Evolutionary conservation across 306 rosid genomes (phyloP).

Genomic region (Vicia faba): DNA sequence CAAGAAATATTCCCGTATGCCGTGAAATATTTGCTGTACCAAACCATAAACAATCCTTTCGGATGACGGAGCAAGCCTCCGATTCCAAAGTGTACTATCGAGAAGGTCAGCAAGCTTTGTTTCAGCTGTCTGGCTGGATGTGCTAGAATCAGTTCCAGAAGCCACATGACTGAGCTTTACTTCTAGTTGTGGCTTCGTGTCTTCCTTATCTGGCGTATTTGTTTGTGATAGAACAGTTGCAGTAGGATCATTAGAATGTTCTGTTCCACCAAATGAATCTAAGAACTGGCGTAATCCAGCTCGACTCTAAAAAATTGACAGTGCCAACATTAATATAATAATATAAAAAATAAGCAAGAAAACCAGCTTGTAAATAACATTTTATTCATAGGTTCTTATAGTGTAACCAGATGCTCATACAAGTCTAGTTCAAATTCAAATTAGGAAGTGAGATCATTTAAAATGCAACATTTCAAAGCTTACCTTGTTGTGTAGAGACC

Average conservation of each 20-base stretch:
- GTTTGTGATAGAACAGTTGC: conserved; percentile 57
- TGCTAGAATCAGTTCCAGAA: conserved; percentile 66
- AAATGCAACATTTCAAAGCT: conserved; percentile 28
- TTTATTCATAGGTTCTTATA: conserved; percentile 16
- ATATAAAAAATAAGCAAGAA: conserved; percentile 8
- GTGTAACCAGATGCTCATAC: conserved; percentile 15
- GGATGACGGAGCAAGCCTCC: conserved; percentile 97
- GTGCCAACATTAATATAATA: conserved; percentile 31
- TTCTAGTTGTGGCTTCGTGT: conserved; percentile 67
- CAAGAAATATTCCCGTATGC: conserved; percentile 91
- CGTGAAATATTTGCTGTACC: conserved; percentile 97
- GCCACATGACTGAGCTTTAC: conserved; percentile 95
- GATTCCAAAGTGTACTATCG: conserved; percentile 96
- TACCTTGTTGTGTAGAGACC: conserved; percentile 99
- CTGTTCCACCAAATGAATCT: conserved; percentile 95
- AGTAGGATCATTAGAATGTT: conserved; percentile 57
- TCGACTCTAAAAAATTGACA: conserved; percentile 69
- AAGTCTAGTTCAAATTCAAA: conserved; percentile 26
- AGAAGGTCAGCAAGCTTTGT: conserved; percentile 96
- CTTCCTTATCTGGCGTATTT: conserved; percentile 69
- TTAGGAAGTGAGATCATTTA: conserved; percentile 18
- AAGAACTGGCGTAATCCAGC: conserved; percentile 93
- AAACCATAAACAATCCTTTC: conserved; percentile 96
- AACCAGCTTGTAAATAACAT: conserved; percentile 29
- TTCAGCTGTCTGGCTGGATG: conserved; percentile 70